Evolutionary conservation across 345 rosid genomes (phyloP), one percentile per base, ranked within the genome.

Genomic region (Moringa oleifera): DNA sequence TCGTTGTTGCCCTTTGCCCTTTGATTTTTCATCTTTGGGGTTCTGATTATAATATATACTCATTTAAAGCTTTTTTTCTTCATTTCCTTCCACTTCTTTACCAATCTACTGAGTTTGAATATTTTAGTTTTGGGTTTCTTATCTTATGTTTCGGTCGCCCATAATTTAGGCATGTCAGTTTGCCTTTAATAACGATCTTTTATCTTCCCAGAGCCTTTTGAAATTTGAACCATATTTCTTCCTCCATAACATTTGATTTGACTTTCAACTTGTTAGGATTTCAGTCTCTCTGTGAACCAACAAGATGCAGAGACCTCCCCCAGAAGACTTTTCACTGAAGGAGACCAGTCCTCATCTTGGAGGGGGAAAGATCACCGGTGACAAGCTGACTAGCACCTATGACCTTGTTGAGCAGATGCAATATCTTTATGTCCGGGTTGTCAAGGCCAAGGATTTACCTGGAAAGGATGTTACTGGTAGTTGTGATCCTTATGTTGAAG

Each of bases 351-450:
- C 96, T 52, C 98, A 85, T 68, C 90, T 91, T 10, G 98, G 96
- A 25, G 89, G 98, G 0, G 86, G 87, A 0, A 85, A 77, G 85
- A 7, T 85, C 51, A 63, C 86, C 10, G 94, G 96, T 0, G 91
- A 91, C 73, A 91, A 85, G 77, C 95, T 80, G 47, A 83, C 98
- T 0, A 91, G 89, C 78, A 91, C 96, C 25, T 91, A 87, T 87
- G 98, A 89, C 71, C 90, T 91, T 0, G 98, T 91, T 7, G 96
- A 91, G 77, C 96, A 91, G 71, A 89, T 91, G 96, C 90, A 89
- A 33, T 91, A 91, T 71, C 90, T 91, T 4, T 91, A 89, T 59
- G 95, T 91, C 57, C 92, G 95, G 51, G 96, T 89, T 15, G 98
- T 85, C 5, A 91, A 91, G 77, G 98, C 98, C 17, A 91, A 75